Evolutionary conservation across 345 rosid genomes (phyloP).

Genomic region (Dipteronia sinensis): DNA sequence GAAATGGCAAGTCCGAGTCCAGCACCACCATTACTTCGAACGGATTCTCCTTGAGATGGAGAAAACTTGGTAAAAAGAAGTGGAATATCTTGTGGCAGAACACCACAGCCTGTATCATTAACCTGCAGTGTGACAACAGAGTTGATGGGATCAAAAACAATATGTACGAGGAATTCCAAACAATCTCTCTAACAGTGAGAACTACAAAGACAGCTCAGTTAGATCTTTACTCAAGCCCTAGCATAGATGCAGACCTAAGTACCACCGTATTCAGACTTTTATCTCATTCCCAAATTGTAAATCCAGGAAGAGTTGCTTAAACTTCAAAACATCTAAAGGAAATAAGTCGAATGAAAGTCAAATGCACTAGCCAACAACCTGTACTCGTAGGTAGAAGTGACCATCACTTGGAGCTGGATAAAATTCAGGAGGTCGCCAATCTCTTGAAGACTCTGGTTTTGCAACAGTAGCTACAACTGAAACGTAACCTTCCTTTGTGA

Average conservation of each 20-base stretch:
- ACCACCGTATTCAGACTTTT: neutral
- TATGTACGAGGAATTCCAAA: neutral
- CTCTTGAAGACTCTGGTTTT: conserved; percentile 72
- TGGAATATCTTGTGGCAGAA: conserved; percentile 73
- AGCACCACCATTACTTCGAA: conserved; percentile 47
- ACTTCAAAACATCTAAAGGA: neutral
- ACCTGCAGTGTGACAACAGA: conserved; percentile 51
- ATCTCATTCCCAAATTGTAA: neutral
- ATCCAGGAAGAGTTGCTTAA: conserved; percentile 14
- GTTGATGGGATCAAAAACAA: conserved; percentile 17
- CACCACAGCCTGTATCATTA: conserved; percentile 88
- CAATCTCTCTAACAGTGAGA: neutral
- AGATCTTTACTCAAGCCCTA: neutral
- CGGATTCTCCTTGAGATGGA: conserved; percentile 55
- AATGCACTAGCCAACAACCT: conserved; percentile 47
- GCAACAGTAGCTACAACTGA: conserved; percentile 74
- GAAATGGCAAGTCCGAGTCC: conserved; percentile 96
- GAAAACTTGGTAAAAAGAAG: conserved; percentile 67
- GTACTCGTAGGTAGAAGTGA: conserved; percentile 77
- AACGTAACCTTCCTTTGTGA: conserved; percentile 82
- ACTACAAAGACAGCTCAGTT: neutral
- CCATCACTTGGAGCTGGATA: conserved; percentile 57
- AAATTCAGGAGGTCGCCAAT: conserved; percentile 69
- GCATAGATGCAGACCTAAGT: neutral
- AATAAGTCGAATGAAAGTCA: neutral